Conservation (phyloP, 495 filamentous ascomycete species). For the Xylaria intraflava region DNA sequence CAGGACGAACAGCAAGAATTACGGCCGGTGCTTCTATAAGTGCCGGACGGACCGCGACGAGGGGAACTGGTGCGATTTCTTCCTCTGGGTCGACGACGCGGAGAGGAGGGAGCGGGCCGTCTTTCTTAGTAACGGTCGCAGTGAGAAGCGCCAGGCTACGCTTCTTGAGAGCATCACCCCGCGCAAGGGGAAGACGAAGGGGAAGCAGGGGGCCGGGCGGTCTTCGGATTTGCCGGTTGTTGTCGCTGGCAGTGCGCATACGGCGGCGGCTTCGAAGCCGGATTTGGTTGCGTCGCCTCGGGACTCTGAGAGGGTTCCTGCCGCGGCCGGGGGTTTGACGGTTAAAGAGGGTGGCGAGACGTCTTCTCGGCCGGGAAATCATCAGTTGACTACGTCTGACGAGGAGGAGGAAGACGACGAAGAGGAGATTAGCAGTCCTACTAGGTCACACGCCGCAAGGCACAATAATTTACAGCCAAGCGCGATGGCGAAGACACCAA, state of each 20-base stretch:
- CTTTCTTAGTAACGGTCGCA: conserved; percentile 41
- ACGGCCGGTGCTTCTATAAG: conserved; percentile 61
- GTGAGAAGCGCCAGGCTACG: conserved; percentile 27
- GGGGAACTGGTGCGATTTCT: conserved; percentile 56
- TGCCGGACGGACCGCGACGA: conserved; percentile 48
- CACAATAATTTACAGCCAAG: not conserved
- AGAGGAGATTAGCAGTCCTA: not conserved
- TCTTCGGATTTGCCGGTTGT: not conserved
- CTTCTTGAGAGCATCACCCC: conserved; percentile 20
- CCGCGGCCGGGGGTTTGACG: conserved; percentile 7
- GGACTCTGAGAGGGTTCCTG: not conserved
- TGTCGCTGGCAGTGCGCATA: not conserved
- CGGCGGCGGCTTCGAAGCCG: conserved; percentile 2
- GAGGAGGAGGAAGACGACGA: not conserved
- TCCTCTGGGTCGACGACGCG: conserved; percentile 63
- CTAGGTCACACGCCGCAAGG: not conserved
- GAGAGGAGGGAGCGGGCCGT: conserved; percentile 45
- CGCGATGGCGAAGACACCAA: not conserved
- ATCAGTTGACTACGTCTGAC: not conserved
- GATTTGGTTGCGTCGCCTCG: not conserved
- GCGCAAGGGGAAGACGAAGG: conserved; percentile 21
- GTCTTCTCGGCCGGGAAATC: not conserved
- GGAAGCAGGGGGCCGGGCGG: conserved; percentile 6
- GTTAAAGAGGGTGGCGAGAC: not conserved
- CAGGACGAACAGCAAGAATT: conserved; percentile 60